Base-by-base conservation (phyloP, 805 yeast genomes). In the Ogataea minuta region DNA sequence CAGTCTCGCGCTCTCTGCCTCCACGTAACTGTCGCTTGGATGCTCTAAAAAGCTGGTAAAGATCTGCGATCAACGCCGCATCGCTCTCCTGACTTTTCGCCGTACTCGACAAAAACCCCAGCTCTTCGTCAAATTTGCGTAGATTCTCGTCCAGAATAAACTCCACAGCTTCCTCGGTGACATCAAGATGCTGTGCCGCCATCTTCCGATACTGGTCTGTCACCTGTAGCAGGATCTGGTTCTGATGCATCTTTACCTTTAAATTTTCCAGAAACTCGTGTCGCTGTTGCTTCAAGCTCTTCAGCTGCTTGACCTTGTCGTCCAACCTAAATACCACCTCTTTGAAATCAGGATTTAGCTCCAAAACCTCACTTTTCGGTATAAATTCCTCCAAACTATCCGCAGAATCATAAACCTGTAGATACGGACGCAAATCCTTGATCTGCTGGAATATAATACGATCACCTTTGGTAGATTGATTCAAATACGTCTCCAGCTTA, bases 391-490 rank as follows among this genome's bases (percentile, higher is more conserved):
- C 49, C 9, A 76, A 49, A 3, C 55, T 39, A 2, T 62, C 62
- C 24, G 49, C 52, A 8, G 43, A 30, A 11, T 52, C 53, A 43
- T 70, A 72, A 4, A 73, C 58, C 27, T 57, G 62, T 15, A 87
- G 49, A 8, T 58, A 53, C 1, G 71, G 67, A 39, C 70, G 73
- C 33, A 84, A 66, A n/a, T 71, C 67, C 1, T 56, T 47, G 46
- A 77, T 75, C 33, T 74, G 73, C 3, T 61, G 56, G 5, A 59
- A 49, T 0, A 86, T 74, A 2, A 72, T 63, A 3, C 58, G 58
- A 58, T 89, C 95, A 7, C 93, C 84, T 3, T 63, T 53, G 20
- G 63, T 60, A 1, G 95, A 93, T 45, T 77, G 77, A 1, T 53
- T 49, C 12, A 84, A 56, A 51, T 79, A 81, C 3, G 52, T 56